Percentiles rank a stretch among this genome's conserved stretches.
Conservation (phyloP, 148 eudicot species). For the Chenopodium suecicum region DNA sequence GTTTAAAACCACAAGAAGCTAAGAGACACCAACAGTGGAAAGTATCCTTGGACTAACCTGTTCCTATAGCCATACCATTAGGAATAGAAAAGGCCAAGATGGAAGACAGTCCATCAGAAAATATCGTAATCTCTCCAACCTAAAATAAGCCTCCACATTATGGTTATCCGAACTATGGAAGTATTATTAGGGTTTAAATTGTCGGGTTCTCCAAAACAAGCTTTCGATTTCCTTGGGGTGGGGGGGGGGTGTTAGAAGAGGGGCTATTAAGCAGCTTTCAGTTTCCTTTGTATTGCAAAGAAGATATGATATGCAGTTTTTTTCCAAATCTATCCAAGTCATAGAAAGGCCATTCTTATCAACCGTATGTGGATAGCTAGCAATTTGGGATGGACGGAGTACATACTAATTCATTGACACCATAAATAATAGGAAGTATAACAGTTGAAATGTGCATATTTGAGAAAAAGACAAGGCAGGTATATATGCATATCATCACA, state of each 20-base stretch:
- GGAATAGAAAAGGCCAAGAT: not conserved
- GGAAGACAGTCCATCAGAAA: not conserved
- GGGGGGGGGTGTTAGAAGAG: no score
- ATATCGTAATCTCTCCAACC: no score
- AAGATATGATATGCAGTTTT: not conserved
- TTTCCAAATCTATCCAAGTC: not conserved
- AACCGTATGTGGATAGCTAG: not conserved
- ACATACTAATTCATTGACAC: not conserved
- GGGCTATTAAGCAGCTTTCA: not conserved
- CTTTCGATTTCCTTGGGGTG: not conserved
- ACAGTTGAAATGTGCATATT: no score
- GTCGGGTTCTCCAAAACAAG: not conserved
- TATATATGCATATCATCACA: not conserved
- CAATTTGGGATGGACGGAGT: not conserved
- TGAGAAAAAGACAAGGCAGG: not conserved
- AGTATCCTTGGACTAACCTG: slow-evolving; percentile 1
- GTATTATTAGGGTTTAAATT: not conserved
- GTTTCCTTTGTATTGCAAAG: not conserved
- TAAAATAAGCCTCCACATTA: not conserved
- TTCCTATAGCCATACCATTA: not conserved
- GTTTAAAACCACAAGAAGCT: slow-evolving; percentile 2
- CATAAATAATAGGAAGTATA: no score
- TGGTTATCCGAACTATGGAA: no score
- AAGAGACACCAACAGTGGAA: not conserved
- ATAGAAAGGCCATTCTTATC: not conserved